These are phyloP conservation scores for Talinum fruticosum DNA, from an alignment of 148 eudicot genomes.

Conservation along the genomic window DNA sequence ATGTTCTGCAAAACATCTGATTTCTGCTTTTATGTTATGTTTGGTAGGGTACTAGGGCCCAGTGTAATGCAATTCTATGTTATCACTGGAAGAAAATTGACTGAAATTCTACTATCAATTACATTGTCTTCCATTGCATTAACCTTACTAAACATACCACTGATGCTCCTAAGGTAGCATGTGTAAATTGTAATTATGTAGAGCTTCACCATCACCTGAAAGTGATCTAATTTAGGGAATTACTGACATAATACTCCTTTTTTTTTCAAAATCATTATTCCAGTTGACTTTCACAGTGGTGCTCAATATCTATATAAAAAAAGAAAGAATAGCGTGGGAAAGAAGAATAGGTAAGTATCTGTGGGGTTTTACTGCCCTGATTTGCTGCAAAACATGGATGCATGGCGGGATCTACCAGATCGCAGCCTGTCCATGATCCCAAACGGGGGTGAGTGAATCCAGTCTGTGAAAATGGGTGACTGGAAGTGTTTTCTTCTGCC, in stretches of 20 bases:
- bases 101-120: no score
- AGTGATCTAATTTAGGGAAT: neutral
- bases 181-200: neutral
- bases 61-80: no score
- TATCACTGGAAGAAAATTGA: no score
- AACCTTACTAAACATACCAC: no score
- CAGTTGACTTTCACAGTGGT: neutral
- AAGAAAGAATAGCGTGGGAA: neutral
- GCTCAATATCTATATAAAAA: neutral
- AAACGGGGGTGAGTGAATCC: neutral
- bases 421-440: neutral
- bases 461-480: neutral
- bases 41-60: no score
- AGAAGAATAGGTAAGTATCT: neutral
- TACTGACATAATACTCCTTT: neutral
- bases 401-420: neutral
- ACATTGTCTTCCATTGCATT: no score
- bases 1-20: neutral
- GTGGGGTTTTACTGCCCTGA: neutral
- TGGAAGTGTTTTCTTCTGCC: neutral
- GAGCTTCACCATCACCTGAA: neutral
- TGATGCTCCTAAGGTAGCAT: neutral
- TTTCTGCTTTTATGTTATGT: neutral
- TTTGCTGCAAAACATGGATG: neutral
- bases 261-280: neutral